These are phyloP conservation scores for Penicillium sp. DNA, from an alignment of 2,329 filamentous ascomycete genomes.

Conservation along the genomic window DNA sequence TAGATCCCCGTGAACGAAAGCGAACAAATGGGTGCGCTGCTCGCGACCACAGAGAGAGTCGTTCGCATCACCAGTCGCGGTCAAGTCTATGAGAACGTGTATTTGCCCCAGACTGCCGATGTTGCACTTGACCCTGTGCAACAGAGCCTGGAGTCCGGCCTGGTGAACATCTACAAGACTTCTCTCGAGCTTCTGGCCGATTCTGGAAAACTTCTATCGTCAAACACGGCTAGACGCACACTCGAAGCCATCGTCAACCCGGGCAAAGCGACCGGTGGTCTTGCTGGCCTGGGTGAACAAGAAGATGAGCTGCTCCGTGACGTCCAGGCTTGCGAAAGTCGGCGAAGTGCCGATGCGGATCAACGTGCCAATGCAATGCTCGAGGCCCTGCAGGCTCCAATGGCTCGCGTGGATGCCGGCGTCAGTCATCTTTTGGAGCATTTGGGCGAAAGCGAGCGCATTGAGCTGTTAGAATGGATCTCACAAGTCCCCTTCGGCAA, in stretches of 20 bases:
- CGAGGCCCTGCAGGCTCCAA: constrained; percentile 3
- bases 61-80: constrained; percentile 12
- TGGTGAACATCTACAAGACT: constrained; percentile 1
- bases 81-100: constrained; percentile 14
- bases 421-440: constrained; percentile 6
- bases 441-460: constrained; percentile 1
- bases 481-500: constrained; percentile 15
- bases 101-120: not conserved
- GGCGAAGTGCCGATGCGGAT: constrained; percentile 6
- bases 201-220: constrained; percentile 2
- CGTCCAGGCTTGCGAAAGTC: constrained; percentile 8
- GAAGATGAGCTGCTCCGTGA: constrained; percentile 8
- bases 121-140: not conserved
- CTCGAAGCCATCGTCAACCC: constrained; percentile 10
- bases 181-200: constrained; percentile 6
- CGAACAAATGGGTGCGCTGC: constrained; percentile 16
- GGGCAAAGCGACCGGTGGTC: constrained; percentile 3
- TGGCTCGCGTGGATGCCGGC: constrained; percentile 6
- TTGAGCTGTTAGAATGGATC: constrained; percentile 16
- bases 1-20: constrained; percentile 27
- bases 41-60: constrained; percentile 11
- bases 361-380: constrained; percentile 4
- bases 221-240: constrained; percentile 3
- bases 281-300: constrained; percentile 3
- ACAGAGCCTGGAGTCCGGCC: not conserved